Conservation (phyloP, 2,329 filamentous ascomycete genomes). For the Lasiodiplodia hormozganensis region DNA sequence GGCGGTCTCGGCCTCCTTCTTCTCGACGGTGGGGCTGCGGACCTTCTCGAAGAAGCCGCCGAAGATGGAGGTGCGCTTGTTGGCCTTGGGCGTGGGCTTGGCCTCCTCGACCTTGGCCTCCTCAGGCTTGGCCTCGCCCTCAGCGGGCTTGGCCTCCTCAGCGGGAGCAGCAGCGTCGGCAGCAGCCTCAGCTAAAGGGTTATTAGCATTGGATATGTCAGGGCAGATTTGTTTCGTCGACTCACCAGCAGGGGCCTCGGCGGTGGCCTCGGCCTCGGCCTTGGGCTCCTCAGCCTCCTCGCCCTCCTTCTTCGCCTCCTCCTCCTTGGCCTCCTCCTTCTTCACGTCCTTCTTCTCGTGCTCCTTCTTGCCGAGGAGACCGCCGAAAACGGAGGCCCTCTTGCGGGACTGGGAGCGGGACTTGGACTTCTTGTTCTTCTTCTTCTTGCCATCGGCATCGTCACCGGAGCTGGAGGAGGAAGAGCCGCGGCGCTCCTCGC, state of each 20-base stretch:
- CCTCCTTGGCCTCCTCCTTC: slow-evolving; percentile 51
- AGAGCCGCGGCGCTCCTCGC: slow-evolving; percentile 44
- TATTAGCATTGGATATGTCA: background rate
- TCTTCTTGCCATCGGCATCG: slow-evolving; percentile 55
- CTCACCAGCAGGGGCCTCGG: slow-evolving; percentile 43
- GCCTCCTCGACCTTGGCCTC: slow-evolving; percentile 50
- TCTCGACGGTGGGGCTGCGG: slow-evolving; percentile 61
- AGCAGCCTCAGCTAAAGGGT: slow-evolving; percentile 33
- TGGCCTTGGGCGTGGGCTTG: slow-evolving; percentile 64
- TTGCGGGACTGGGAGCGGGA: slow-evolving; percentile 67
- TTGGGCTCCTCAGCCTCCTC: slow-evolving; percentile 47
- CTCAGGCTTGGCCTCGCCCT: slow-evolving; percentile 37
- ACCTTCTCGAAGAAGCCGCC: slow-evolving; percentile 71
- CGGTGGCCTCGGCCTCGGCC: slow-evolving; percentile 40
- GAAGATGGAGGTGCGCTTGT: slow-evolving; percentile 88
- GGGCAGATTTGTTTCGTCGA: background rate
- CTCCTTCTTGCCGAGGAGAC: slow-evolving; percentile 68
- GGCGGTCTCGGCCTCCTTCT: slow-evolving; percentile 73
- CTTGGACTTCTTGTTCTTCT: slow-evolving; percentile 59
- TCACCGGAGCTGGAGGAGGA: slow-evolving; percentile 49
- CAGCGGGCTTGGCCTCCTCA: slow-evolving; percentile 48
- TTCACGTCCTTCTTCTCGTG: slow-evolving; percentile 48
- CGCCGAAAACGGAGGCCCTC: slow-evolving; percentile 64
- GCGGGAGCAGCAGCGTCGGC: slow-evolving; percentile 40
- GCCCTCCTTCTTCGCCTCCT: slow-evolving; percentile 50